Evolutionary conservation across 345 rosid genomes (phyloP).

Genomic region (Orychophragmus violaceus): DNA sequence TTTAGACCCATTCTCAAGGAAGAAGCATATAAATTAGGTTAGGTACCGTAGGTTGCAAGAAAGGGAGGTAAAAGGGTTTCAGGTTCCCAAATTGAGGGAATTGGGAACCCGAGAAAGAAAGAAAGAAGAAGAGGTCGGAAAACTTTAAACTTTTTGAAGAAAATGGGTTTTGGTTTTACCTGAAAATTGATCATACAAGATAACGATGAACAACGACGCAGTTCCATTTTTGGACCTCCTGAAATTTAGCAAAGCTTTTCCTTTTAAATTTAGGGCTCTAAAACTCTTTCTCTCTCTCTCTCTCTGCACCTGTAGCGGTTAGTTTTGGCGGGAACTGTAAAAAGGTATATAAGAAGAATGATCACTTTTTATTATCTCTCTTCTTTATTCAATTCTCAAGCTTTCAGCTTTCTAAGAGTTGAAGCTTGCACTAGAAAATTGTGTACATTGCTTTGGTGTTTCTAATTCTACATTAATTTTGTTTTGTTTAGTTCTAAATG

Average conservation of each 20-base stretch:
- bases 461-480: neutral
- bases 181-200: conserved; percentile 7
- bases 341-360: neutral
- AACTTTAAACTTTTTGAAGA: neutral
- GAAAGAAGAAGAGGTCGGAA: conserved; percentile 14
- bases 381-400: neutral
- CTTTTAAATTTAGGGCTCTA: conserved; percentile 14
- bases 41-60: neutral
- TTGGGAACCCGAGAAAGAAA: conserved; percentile 42
- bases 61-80: neutral
- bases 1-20: conserved; percentile 60
- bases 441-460: neutral
- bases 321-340: conserved; percentile 11
- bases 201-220: conserved; percentile 5
- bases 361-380: neutral
- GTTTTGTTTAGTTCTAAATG: neutral
- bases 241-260: conserved; percentile 34
- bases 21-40: neutral
- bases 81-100: conserved; percentile 32
- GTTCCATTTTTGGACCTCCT: conserved; percentile 22
- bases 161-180: conserved; percentile 8
- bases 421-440: neutral
- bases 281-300: conserved; percentile 5
- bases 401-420: neutral
- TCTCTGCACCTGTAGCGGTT: neutral